Conservation (phyloP, 1,139 yeast species). For the Suhomyces panamericanus region DNA sequence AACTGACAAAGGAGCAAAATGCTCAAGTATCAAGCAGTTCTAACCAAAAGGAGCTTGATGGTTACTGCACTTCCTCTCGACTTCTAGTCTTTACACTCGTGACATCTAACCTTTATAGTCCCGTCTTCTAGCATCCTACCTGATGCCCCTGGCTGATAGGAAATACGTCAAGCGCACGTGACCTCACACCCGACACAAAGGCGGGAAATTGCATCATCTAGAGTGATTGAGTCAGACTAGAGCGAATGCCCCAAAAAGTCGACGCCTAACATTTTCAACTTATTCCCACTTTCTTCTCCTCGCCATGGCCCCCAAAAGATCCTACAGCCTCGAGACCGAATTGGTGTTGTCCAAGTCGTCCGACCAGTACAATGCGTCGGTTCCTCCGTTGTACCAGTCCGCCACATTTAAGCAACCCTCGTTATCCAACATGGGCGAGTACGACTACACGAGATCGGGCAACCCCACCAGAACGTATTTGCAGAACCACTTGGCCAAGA, state of each 20-base stretch:
- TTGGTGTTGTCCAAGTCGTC: constrained; percentile 64
- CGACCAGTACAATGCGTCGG: constrained; percentile 80
- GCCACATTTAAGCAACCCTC: constrained; percentile 90
- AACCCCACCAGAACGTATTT: constrained; percentile 85
- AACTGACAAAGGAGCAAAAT: too few species aligned
- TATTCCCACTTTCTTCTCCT: neutral
- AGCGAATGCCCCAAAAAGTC: constrained; percentile 6
- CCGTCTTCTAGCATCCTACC: too few species aligned
- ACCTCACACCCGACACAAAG: constrained; percentile 6
- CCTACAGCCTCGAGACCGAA: constrained; percentile 65
- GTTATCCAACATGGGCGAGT: constrained; percentile 74
- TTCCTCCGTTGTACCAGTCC: constrained; percentile 86
- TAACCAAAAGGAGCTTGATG: too few species aligned
- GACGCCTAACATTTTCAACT: neutral
- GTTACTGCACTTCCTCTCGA: too few species aligned
- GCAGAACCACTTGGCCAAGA: constrained; percentile 72
- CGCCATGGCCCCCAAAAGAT: constrained; percentile 26
- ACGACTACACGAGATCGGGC: constrained; percentile 92
- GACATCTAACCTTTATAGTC: too few species aligned
- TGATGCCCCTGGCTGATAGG: neutral
- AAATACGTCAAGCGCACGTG: neutral
- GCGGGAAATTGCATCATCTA: constrained; percentile 12
- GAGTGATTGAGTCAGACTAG: constrained; percentile 13
- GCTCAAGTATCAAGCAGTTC: too few species aligned
- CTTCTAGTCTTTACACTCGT: too few species aligned